Percentiles rank a stretch among this genome's conserved stretches.
Conservation (phyloP, 176 grass and related monocot genomes). For the Typha latifolia region DNA sequence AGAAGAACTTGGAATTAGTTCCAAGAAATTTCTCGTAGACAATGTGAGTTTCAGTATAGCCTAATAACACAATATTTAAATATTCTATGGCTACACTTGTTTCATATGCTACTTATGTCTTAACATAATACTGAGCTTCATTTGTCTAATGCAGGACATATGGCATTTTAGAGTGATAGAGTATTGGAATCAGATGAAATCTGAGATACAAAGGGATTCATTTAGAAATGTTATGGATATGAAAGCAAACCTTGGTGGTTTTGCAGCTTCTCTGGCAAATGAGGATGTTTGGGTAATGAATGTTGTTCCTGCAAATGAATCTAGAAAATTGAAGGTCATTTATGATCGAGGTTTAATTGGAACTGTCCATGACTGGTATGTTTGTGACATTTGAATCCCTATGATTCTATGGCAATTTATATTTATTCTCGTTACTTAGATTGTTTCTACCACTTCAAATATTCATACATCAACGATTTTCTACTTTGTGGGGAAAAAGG, state of each 20-base stretch:
- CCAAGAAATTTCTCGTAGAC: constrained; percentile 39
- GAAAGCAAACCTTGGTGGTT: constrained; percentile 65
- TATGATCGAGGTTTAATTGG: constrained; percentile 78
- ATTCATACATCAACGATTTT: not conserved
- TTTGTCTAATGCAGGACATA: constrained; percentile 36
- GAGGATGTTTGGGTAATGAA: constrained; percentile 83
- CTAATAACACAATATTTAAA: not conserved
- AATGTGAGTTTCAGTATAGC: constrained; percentile 26
- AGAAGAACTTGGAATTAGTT: constrained; percentile 50
- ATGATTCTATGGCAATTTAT: not conserved
- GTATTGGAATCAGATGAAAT: constrained; percentile 69
- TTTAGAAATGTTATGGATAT: constrained; percentile 77
- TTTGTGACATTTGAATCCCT: not conserved
- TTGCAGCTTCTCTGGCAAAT: constrained; percentile 60
- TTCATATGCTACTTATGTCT: not conserved
- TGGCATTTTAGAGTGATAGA: constrained; percentile 53
- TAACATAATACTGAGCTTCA: constrained; percentile 8
- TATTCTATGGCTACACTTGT: not conserved
- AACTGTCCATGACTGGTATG: constrained; percentile 55
- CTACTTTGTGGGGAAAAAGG: not conserved
- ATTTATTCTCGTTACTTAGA: not conserved
- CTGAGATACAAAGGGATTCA: constrained; percentile 44
- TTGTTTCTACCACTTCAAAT: not conserved
- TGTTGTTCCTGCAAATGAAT: constrained; percentile 41
- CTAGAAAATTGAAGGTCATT: constrained; percentile 65